Evolutionary conservation across 106 monocot species (phyloP), one percentile per base, ranked within the genome.

Genomic region (Dendrobium officinale): DNA sequence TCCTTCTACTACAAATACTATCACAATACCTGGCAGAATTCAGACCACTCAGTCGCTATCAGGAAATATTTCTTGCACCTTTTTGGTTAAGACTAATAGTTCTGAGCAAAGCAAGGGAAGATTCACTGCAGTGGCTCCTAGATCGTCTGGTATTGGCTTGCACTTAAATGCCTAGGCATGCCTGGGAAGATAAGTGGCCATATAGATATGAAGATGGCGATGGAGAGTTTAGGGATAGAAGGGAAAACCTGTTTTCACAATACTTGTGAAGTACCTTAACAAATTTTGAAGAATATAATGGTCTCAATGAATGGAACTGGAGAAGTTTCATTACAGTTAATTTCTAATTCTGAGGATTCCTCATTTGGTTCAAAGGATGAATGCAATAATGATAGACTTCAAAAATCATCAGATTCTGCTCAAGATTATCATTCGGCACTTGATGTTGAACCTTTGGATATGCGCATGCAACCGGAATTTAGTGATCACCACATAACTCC

Each of bases 101-200:
- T 68, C 44, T 72, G 42, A 22, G 10, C 79, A 64, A 75, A 68
- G 44, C 19, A 82, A 78, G 33, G 86, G 42, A 75, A 78, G 24
- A 72, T 67, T 77, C 26, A 22, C 45, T 75, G 31, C 75, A n/a
- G 55, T 64, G 22, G 85, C 37, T 77, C 83, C 75, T 66, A 85
- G 79, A 75, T 77, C 88, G 84, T 83, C 70, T 78, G 89, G 89
- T 47, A 92, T 89, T 84, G 91, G 88, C 51, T 80, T 92, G 77
- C 91, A 92, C 79, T 76, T 92, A 72, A 92, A 92, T 66, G 86
- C 83, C 55, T 89, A 75, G 87, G 80, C 80, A 82, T 55, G 78
- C n/a, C 79, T 72, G 55, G 77, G 67, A 17, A 79, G 19, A 77
- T 51, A 11, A 78, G 72, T 61, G 43, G 56, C 43, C 41, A 64